Evolutionary conservation across 805 yeast genomes (phyloP).

Genomic region (Sungouiozyma ichnusensis): DNA sequence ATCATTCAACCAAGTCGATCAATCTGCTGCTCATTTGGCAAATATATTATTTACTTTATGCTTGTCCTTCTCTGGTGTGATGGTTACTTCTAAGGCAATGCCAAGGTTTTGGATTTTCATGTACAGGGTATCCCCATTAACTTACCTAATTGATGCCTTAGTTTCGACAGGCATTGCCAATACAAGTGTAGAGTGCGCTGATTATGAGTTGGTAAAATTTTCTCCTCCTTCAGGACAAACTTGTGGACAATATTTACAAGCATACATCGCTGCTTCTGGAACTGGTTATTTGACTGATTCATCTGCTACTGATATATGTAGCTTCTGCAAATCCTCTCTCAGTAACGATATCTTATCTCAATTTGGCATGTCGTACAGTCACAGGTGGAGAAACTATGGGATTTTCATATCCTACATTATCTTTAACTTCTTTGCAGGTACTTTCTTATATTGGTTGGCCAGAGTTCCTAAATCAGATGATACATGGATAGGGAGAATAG

Average conservation of each 20-base stretch:
- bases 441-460: slow-evolving; percentile 47
- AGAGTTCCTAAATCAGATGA: slow-evolving; percentile 55
- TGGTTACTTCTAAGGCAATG: slow-evolving; percentile 45
- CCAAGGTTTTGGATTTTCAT: slow-evolving; percentile 77
- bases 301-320: slow-evolving; percentile 41
- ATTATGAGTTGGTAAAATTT: slow-evolving; percentile 38
- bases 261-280: slow-evolving; percentile 27
- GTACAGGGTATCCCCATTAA: slow-evolving; percentile 68
- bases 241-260: slow-evolving; percentile 45
- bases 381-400: slow-evolving; percentile 55
- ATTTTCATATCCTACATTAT: slow-evolving; percentile 43
- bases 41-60: slow-evolving; percentile 50
- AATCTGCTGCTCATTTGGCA: slow-evolving; percentile 54
- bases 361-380: slow-evolving; percentile 31
- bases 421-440: slow-evolving; percentile 33
- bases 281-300: slow-evolving; percentile 42
- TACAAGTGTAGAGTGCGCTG: slow-evolving; percentile 37
- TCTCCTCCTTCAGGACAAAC: slow-evolving; percentile 45
- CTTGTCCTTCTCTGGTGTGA: slow-evolving; percentile 70
- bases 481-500: background rate
- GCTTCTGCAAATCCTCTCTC: slow-evolving; percentile 42
- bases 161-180: slow-evolving; percentile 48
- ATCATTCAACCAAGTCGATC: slow-evolving; percentile 49
- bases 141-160: slow-evolving; percentile 51
- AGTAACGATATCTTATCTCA: slow-evolving; percentile 50